Conservation (phyloP, 768 basidiomycete genomes). For the Auriscalpium microsporum region DNA sequence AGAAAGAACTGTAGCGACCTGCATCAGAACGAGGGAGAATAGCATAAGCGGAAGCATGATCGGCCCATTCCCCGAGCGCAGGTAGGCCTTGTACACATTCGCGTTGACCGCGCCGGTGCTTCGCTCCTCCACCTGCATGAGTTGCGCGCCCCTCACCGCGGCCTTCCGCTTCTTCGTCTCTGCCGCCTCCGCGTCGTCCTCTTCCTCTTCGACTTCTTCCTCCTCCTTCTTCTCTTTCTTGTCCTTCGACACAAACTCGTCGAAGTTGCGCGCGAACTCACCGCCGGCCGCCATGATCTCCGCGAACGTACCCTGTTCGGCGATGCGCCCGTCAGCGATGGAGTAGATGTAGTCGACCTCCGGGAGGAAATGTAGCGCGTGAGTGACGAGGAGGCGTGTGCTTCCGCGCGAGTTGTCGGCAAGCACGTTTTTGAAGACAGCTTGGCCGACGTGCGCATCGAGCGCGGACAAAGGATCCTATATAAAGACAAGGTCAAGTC, state of each 20-base stretch:
- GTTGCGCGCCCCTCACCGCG: constrained; percentile 34
- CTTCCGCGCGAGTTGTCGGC: constrained; percentile 53
- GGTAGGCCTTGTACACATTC: constrained; percentile 51
- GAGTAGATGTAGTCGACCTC: constrained; percentile 82
- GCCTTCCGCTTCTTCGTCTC: constrained; percentile 26
- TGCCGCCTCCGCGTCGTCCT: constrained; percentile 28
- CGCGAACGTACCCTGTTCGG: constrained; percentile 71
- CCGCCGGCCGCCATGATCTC: constrained; percentile 59
- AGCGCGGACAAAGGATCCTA: constrained; percentile 84
- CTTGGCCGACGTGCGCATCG: constrained; percentile 87
- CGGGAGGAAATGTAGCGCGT: constrained; percentile 84
- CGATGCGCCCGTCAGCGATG: constrained; percentile 66
- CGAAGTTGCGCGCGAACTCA: constrained; percentile 40
- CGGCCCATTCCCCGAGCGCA: constrained; percentile 59
- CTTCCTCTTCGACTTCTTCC: constrained; percentile 32
- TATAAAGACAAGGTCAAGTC: neutral
- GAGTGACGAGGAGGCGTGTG: constrained; percentile 85
- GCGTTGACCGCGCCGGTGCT: constrained; percentile 63
- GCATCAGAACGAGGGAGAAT: constrained; percentile 52
- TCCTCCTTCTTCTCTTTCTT: constrained; percentile 40
- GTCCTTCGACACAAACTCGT: constrained; percentile 58
- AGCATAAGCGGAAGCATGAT: constrained; percentile 60
- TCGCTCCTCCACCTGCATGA: constrained; percentile 84
- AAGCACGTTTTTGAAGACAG: constrained; percentile 79
- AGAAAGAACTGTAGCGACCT: constrained; percentile 62